phyloP scores from a whole-genome alignment of 2,329 filamentous ascomycete genomes.

The Clonostachys solani region DNA sequence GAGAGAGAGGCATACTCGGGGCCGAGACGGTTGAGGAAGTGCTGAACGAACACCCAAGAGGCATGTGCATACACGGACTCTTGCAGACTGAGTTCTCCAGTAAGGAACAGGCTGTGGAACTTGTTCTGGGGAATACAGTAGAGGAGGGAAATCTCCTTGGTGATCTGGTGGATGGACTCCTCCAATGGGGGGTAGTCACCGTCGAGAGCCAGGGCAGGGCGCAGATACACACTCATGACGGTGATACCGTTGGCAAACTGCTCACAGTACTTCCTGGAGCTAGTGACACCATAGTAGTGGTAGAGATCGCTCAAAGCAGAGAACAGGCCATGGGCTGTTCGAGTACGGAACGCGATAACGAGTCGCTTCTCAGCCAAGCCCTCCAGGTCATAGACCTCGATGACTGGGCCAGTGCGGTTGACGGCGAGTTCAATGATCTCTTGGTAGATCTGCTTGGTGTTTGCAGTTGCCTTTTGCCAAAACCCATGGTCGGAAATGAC shows the following conservation, averaged over 20 bases:
- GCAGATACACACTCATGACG: conserved; percentile 92
- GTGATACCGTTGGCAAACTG: conserved; percentile 99
- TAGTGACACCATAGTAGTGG: conserved; percentile 97
- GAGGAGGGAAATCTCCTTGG: conserved; percentile 93
- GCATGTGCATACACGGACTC: conserved; percentile 97
- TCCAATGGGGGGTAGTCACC: conserved; percentile 74
- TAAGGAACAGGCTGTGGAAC: conserved; percentile 85
- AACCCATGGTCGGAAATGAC: conserved; percentile 92
- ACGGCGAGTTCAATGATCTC: conserved; percentile 87
- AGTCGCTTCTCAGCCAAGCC: conserved; percentile 87
- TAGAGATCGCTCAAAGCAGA: conserved; percentile 93
- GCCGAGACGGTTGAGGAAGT: conserved; percentile 93
- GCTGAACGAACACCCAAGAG: conserved; percentile 95
- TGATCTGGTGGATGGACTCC: conserved; percentile 95
- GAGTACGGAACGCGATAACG: conserved; percentile 90
- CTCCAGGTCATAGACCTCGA: conserved; percentile 96
- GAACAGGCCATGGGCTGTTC: conserved; percentile 89
- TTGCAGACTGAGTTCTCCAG: conserved; percentile 82
- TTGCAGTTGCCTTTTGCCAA: conserved; percentile 89
- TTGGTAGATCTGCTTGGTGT: conserved; percentile 95
- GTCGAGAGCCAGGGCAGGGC: conserved; percentile 59
- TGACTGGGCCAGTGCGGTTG: conserved; percentile 83
- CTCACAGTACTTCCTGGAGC: conserved; percentile 94
- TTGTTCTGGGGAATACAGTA: conserved; percentile 99
- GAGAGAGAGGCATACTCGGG: conserved; percentile 88